Evolutionary conservation across 2,329 filamentous ascomycete species (phyloP), one percentile per base, ranked within the genome.

Genomic region (Blumeriella jaapii): DNA sequence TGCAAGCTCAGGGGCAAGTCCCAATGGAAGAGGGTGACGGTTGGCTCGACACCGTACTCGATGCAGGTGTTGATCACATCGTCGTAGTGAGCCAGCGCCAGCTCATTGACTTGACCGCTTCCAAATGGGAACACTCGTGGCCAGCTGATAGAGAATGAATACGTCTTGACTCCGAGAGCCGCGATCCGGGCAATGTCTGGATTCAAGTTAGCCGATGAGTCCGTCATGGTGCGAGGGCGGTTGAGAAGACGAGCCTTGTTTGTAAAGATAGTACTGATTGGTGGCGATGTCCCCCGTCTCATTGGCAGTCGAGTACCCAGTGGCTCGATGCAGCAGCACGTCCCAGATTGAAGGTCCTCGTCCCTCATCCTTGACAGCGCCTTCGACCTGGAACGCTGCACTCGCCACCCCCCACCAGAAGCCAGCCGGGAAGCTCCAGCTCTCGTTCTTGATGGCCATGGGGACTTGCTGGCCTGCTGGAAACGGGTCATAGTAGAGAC

Each of bases 211-310:
- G n/a, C n/a, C n/a, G n/a, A n/a, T n/a, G n/a, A n/a, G n/a, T n/a
- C n/a, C n/a, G n/a, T n/a, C n/a, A n/a, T n/a, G n/a, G n/a, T n/a
- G n/a, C n/a, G n/a, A n/a, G n/a, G n/a, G n/a, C n/a, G n/a, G n/a
- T n/a, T n/a, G n/a, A n/a, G n/a, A n/a, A n/a, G n/a, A n/a, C n/a
- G n/a, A n/a, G n/a, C 71, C 66, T 48, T 71, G 68, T 48, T 71
- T 71, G 48, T 71, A 72, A 2, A 68, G 54, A 38, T 67, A 71
- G 47, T 71, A 71, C 32, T 69, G 61, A 52, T 68, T 65, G 26
- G 63, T 60, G 1, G 62, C 61, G 13, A 74, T 53, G 42, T 72
- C 68, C 2, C 64, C 67, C 42, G 49, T 60, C 17, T 66, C 6
- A 61, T 63, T 27, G 61, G 60, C 44, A 11, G 38, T 36, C n/a